Evolutionary conservation across 805 yeast genomes (phyloP), one percentile per base, ranked within the genome.

Genomic region (Komagataella ulmi): DNA sequence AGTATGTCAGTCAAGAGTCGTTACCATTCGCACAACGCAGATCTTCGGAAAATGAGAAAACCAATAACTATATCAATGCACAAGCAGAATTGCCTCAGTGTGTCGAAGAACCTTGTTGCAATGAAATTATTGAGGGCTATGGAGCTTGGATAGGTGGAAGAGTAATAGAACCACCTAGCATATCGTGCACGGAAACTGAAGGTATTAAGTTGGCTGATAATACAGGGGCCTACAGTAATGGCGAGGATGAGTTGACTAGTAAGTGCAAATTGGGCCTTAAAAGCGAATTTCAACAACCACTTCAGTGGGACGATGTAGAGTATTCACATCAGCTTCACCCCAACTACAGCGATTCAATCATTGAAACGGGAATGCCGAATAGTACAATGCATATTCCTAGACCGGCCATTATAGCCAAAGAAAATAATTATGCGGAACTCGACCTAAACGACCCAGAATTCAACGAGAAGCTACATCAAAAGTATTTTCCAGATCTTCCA

Each of bases 401-500:
- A 30, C 40, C 40, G 8, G 14, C 14, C 40, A 30, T 30, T 30
- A 1, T 7, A 10, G 3, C 40, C 12, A 14, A 30, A 8, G 40
- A 30, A 30, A 14, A 8, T 8, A 12, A 10, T 8, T 30, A 30
- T 30, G 14, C 8, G 2, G 40, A 30, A 30, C 40, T 83, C 40
- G 89, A 86, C 57, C 64, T 87, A 5, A 71, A 85, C 59, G 96
- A 85, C 64, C 93, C 95, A 1, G 74, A 83, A 8, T 90, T 90
- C 63, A 76, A 81, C 57, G 81, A 81, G 24, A 83, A 88, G 60
- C 68, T 93, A 50, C 93, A 89, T 59, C 85, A 81, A 23, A 86
- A 85, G 61, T 91, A 80, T 67, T 93, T 82, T 67, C 97, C 99
- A 1, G 91, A 89, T 57, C 70, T 93, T 50, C 96, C 97, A 1